phyloP scores from a whole-genome alignment of 1,139 yeast species.

The Nadsonia starkeyi-henricii region DNA sequence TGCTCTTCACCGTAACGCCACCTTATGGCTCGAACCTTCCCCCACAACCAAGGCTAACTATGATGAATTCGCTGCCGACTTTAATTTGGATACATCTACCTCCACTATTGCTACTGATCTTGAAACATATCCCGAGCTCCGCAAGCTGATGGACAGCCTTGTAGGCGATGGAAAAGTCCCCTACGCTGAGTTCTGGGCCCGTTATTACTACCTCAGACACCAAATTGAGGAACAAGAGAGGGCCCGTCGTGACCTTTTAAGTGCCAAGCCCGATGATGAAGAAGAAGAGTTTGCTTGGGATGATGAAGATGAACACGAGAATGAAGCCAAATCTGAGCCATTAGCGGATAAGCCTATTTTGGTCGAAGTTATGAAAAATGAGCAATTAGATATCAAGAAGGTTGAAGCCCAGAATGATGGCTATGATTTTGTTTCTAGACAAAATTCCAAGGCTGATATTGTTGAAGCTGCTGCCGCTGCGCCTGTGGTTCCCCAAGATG shows the following conservation, averaged over 20 bases:
- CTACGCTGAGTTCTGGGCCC: constrained; percentile 58
- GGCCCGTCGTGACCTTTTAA: constrained; percentile 47
- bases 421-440: neutral
- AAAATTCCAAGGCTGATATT: neutral
- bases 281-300: constrained; percentile 46
- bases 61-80: constrained; percentile 22
- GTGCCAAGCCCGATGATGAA: constrained; percentile 26
- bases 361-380: constrained; percentile 11
- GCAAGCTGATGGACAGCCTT: constrained; percentile 42
- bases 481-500: too few relatives aligned
- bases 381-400: constrained; percentile 3
- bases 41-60: constrained; percentile 20
- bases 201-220: constrained; percentile 45
- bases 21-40: constrained; percentile 25
- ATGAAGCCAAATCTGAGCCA: constrained; percentile 8
- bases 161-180: constrained; percentile 48
- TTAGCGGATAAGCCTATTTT: too few relatives aligned
- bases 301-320: constrained; percentile 45
- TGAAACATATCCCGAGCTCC: constrained; percentile 38
- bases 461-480: neutral
- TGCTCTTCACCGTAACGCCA: constrained; percentile 34
- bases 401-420: neutral
- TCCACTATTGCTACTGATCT: constrained; percentile 38
- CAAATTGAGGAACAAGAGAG: constrained; percentile 50
- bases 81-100: constrained; percentile 39